phyloP scores from a whole-genome alignment of 2,329 filamentous ascomycete genomes.

The Graphiopsis chlorocephala region DNA sequence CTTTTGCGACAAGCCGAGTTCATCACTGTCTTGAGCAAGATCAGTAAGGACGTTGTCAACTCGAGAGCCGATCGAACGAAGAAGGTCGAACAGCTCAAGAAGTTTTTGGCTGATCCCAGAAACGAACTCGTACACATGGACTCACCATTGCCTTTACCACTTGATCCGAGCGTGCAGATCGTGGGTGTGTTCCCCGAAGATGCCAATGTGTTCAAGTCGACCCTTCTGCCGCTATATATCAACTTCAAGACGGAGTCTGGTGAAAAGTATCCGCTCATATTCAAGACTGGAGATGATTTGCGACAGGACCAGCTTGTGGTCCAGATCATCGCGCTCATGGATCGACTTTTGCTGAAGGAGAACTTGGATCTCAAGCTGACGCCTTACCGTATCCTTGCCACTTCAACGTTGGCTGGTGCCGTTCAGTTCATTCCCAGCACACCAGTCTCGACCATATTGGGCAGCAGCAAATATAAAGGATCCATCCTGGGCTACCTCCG shows the following conservation, averaged over 20 bases:
- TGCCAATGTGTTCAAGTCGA: slow-evolving; percentile 91
- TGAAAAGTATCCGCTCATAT: slow-evolving; percentile 83
- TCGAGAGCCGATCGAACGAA: slow-evolving; percentile 73
- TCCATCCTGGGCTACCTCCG: slow-evolving; percentile 77
- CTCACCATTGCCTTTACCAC: slow-evolving; percentile 78
- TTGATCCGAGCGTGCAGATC: slow-evolving; percentile 80
- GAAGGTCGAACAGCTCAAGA: slow-evolving; percentile 82
- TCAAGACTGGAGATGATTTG: slow-evolving; percentile 95
- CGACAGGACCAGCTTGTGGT: slow-evolving; percentile 97
- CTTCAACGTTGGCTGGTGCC: slow-evolving; percentile 81
- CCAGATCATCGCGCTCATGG: slow-evolving; percentile 97
- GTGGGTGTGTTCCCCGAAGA: slow-evolving; percentile 80
- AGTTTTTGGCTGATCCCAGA: slow-evolving; percentile 79
- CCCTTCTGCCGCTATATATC: slow-evolving; percentile 83
- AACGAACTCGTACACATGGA: slow-evolving; percentile 84
- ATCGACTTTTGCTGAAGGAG: slow-evolving; percentile 89
- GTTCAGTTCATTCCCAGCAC: slow-evolving; percentile 89
- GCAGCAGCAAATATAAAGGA: slow-evolving; percentile 70
- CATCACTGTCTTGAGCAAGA: slow-evolving; percentile 79
- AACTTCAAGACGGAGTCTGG: slow-evolving; percentile 80
- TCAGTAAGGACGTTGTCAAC: slow-evolving; percentile 83
- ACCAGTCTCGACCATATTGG: slow-evolving; percentile 71
- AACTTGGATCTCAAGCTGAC: slow-evolving; percentile 93
- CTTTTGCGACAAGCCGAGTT: slow-evolving; percentile 86
- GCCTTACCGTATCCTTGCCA: slow-evolving; percentile 94